These are phyloP conservation scores for Claviceps africana DNA, from an alignment of 2,329 filamentous ascomycete genomes.

Conservation along the genomic window DNA sequence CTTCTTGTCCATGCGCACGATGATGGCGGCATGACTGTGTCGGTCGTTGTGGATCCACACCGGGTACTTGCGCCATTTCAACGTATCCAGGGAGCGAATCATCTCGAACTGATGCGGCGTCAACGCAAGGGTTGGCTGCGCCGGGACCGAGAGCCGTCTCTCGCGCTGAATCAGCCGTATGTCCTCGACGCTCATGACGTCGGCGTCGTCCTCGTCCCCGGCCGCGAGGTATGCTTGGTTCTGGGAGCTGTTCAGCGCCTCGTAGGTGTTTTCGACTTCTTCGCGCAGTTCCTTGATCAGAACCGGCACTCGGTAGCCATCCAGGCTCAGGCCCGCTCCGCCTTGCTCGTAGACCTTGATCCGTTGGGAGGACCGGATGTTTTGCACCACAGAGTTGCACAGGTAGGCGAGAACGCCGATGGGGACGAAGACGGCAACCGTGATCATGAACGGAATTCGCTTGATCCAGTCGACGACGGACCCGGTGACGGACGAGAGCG, in stretches of 20 bases:
- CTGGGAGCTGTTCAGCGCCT: constrained; percentile 55
- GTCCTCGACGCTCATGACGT: constrained; percentile 24
- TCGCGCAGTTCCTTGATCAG: constrained; percentile 62
- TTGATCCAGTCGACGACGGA: constrained; percentile 25
- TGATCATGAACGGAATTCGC: constrained; percentile 47
- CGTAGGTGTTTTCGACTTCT: constrained; percentile 65
- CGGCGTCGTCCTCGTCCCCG: constrained; percentile 36
- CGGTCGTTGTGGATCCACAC: constrained; percentile 62
- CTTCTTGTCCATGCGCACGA: constrained; percentile 56
- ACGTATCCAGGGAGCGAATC: constrained; percentile 59
- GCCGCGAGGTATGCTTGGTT: constrained; percentile 55
- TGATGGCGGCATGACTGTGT: constrained; percentile 86
- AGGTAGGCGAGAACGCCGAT: constrained; percentile 59
- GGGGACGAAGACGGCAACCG: constrained; percentile 58
- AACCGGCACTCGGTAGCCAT: constrained; percentile 61
- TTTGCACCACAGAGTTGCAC: constrained; percentile 64
- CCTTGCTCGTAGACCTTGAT: constrained; percentile 65
- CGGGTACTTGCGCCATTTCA: constrained; percentile 50
- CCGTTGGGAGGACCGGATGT: constrained; percentile 56
- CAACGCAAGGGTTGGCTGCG: constrained; percentile 61
- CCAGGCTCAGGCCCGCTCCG: constrained; percentile 50
- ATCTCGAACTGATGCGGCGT: constrained; percentile 72
- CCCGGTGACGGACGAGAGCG: constrained; percentile 19
- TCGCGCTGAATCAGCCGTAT: constrained; percentile 27
- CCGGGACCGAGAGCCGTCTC: constrained; percentile 26